phyloP scores from a whole-genome alignment of 805 yeast species.

The Yarrowia alimentaria region DNA sequence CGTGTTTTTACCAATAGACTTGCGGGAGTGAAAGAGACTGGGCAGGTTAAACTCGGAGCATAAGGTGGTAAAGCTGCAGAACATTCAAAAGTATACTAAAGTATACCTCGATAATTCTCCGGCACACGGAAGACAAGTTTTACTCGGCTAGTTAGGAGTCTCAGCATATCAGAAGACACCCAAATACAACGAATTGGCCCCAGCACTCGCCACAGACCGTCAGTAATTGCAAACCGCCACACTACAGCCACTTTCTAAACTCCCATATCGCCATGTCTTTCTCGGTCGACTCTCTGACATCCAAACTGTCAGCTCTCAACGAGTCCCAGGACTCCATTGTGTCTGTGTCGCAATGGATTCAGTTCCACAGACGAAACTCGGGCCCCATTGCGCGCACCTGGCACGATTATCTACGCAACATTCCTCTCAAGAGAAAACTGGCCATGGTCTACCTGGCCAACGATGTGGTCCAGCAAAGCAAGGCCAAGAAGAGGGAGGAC shows the following conservation, averaged over 20 bases:
- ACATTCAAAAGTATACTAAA: too few relatives aligned
- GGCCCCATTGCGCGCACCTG: conserved; percentile 53
- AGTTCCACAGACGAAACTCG: conserved; percentile 65
- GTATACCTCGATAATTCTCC: too few relatives aligned
- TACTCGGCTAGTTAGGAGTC: too few relatives aligned
- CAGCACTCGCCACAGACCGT: neutral
- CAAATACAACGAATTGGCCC: too few relatives aligned
- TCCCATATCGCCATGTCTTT: conserved; percentile 45
- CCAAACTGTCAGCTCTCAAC: conserved; percentile 45
- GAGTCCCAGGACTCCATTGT: conserved; percentile 74
- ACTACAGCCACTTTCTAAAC: too few relatives aligned
- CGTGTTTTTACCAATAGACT: too few relatives aligned
- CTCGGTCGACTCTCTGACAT: conserved; percentile 49
- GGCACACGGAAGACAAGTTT: too few relatives aligned
- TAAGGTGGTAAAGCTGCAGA: too few relatives aligned
- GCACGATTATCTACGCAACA: conserved; percentile 43
- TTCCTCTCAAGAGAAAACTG: conserved; percentile 47
- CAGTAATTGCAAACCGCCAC: too few relatives aligned
- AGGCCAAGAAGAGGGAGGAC: conserved; percentile 58
- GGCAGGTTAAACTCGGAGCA: too few relatives aligned
- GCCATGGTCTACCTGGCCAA: conserved; percentile 69
- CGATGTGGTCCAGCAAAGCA: conserved; percentile 78
- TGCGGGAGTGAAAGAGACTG: too few relatives aligned
- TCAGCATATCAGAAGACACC: too few relatives aligned
- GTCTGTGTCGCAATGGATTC: conserved; percentile 66